Percentiles rank a stretch among this genome's conserved stretches.
Evolutionary conservation across 441 rosid genomes (phyloP).

Genomic region (Adansonia grandidieri): DNA sequence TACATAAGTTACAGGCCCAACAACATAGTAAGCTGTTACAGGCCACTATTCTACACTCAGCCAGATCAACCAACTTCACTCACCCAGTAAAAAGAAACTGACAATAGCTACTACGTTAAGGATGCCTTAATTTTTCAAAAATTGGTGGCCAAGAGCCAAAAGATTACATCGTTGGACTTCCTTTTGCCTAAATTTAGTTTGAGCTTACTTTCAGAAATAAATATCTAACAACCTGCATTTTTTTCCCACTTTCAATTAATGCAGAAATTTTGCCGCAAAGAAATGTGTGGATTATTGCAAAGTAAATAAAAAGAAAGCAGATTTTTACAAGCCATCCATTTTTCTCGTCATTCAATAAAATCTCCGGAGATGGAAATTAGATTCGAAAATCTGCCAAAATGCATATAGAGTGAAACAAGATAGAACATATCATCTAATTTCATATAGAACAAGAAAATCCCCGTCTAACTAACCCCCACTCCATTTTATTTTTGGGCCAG

Average conservation of each 20-base stretch:
- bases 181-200: slow-evolving; percentile 5
- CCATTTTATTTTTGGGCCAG: neutral
- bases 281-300: neutral
- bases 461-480: neutral
- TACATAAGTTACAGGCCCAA: too few species aligned
- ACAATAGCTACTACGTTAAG: neutral
- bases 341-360: neutral
- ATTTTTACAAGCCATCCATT: neutral
- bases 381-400: neutral
- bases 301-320: slow-evolving; percentile 1
- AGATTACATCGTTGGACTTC: neutral
- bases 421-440: slow-evolving; percentile 5
- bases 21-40: neutral
- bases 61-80: neutral
- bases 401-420: neutral
- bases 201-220: neutral
- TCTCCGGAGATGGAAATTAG: neutral
- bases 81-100: neutral
- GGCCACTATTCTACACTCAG: neutral
- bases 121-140: slow-evolving; percentile 1
- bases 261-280: neutral
- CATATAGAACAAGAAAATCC: neutral
- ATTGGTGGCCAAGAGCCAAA: neutral
- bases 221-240: neutral
- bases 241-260: neutral